These are phyloP conservation scores for Dalechampia spathulata DNA, from an alignment of 441 rosid species.

Conservation along the genomic window DNA sequence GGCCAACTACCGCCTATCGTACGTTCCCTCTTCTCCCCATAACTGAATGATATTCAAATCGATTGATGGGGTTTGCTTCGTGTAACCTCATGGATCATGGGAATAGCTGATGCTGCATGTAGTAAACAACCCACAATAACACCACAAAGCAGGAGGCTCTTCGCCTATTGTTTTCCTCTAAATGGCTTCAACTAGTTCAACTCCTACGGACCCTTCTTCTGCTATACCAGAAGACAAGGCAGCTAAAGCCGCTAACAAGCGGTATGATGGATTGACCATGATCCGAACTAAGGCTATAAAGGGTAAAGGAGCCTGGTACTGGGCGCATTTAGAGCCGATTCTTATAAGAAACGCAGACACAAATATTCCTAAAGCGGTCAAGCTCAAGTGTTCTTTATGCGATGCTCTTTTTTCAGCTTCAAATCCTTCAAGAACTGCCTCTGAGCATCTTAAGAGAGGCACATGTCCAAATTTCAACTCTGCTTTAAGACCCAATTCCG, in stretches of 20 bases:
- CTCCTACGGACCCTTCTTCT: slow-evolving; percentile 31
- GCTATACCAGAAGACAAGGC: slow-evolving; percentile 52
- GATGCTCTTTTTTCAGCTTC: slow-evolving; percentile 95
- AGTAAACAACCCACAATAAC: too few species aligned
- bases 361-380: slow-evolving; percentile 52
- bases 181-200: slow-evolving; percentile 43
- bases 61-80: neutral
- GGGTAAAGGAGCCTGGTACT: slow-evolving; percentile 83
- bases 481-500: slow-evolving; percentile 34
- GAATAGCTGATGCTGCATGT: slow-evolving; percentile 2
- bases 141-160: neutral
- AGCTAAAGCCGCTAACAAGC: slow-evolving; percentile 34
- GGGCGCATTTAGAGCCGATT: slow-evolving; percentile 61
- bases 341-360: slow-evolving; percentile 46
- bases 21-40: neutral
- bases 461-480: slow-evolving; percentile 58
- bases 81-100: neutral
- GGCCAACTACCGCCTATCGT: too few species aligned
- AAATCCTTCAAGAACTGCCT: slow-evolving; percentile 73
- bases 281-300: slow-evolving; percentile 50
- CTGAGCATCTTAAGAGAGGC: slow-evolving; percentile 70
- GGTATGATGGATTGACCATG: slow-evolving; percentile 45
- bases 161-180: neutral
- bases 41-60: neutral
- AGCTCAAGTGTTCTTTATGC: slow-evolving; percentile 64